phyloP scores from a whole-genome alignment of 192 early-diverging fungal species.

The Globomyces pollinis-pini region DNA sequence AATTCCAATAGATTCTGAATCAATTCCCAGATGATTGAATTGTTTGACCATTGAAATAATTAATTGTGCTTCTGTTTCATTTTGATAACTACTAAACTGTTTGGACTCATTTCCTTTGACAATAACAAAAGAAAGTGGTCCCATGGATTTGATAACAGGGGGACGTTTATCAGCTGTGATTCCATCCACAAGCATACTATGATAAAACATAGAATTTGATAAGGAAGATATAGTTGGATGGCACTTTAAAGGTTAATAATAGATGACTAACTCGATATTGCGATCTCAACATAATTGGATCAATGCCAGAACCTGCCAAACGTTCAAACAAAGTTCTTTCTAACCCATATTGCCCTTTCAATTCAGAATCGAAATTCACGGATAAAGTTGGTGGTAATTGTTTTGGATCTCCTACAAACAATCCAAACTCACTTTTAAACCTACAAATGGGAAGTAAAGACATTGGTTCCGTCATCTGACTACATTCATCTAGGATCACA shows the following conservation, averaged over 20 bases:
- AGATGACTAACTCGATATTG: too few species aligned
- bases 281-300: conserved; percentile 56
- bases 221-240: conserved; percentile 56
- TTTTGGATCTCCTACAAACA: conserved; percentile 83
- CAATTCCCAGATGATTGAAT: too few species aligned
- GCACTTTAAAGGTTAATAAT: too few species aligned
- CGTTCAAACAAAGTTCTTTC: conserved; percentile 81
- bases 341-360: conserved; percentile 45
- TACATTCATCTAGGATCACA: conserved; percentile 79
- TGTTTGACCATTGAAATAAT: too few species aligned
- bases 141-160: conserved; percentile 41
- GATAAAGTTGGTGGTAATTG: conserved; percentile 82
- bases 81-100: too few species aligned
- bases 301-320: conserved; percentile 42
- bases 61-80: too few species aligned
- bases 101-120: conserved; percentile 44
- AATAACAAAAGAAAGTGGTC: conserved; percentile 47
- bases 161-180: conserved; percentile 36
- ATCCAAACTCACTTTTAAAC: conserved; percentile 47
- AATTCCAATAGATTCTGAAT: conserved; percentile 30
- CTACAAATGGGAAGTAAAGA: conserved; percentile 69
- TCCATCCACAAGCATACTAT: conserved; percentile 40
- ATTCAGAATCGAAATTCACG: too few species aligned
- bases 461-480: conserved; percentile 84
- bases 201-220: conserved; percentile 60